Conservation (phyloP, 257 asterid species). For the Anisodus tanguticus region DNA sequence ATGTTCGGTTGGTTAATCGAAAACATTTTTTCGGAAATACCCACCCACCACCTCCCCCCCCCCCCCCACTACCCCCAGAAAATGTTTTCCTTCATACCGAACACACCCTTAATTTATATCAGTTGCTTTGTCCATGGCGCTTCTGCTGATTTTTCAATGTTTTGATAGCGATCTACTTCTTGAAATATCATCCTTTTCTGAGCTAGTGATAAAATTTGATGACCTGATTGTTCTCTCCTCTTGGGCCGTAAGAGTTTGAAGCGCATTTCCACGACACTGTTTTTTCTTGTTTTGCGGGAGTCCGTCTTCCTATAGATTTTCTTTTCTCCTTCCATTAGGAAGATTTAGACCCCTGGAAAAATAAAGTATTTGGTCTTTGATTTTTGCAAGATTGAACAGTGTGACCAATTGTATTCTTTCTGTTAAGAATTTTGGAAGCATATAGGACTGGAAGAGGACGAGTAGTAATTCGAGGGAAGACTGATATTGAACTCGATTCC, state of each 20-base stretch:
- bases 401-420: neutral
- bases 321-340: constrained; percentile 10
- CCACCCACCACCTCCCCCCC: too few relatives aligned
- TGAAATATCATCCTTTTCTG: neutral
- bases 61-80: too few relatives aligned
- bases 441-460: constrained; percentile 96
- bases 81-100: too few relatives aligned
- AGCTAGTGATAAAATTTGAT: neutral
- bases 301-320: neutral
- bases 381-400: neutral
- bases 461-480: constrained; percentile 89
- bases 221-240: constrained; percentile 18
- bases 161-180: neutral
- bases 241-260: neutral
- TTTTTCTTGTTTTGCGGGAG: neutral
- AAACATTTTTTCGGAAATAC: too few relatives aligned
- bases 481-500: constrained; percentile 90
- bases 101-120: neutral
- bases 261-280: neutral
- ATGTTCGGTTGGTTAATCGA: too few relatives aligned
- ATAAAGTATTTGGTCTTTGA: neutral
- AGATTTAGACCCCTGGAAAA: neutral
- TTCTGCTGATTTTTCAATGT: neutral
- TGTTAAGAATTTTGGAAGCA: constrained; percentile 75
- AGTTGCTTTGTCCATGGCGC: neutral